Evolutionary conservation across 768 basidiomycete genomes (phyloP), one percentile per base, ranked within the genome.

Genomic region (Collybia sordida): DNA sequence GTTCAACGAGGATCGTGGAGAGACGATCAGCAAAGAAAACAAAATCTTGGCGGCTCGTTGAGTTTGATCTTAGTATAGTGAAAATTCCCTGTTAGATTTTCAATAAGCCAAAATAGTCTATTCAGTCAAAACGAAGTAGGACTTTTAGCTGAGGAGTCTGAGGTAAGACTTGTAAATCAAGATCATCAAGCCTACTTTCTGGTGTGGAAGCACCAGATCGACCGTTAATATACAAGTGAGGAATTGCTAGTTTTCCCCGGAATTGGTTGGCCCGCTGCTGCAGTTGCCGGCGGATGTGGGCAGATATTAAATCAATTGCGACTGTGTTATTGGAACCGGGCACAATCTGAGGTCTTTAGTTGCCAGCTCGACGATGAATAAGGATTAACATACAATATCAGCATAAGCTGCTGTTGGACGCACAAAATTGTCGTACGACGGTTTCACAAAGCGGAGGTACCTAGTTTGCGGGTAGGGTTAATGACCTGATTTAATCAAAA

Each of bases 391-490:
- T 57, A 94, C 93, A 31, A 99, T 92, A 62, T 99, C 94, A 2
- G 96, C 96, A 63, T 88, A 78, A 38, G 84, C 80, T 12, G 93
- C 80, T 2, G 90, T 90, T 1, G 96, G 96, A 25, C 81, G 82
- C 18, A 99, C 93, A 56, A 95, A 97, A 65, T 90, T 89, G 65
- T 98, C 97, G 59, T 87, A 96, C 3, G 93, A 84, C 4, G 91
- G 93, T 63, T 99, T 99, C 58, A 99, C 96, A 63, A 86, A 95
- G 24, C 93, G 88, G 19, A 98, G 80, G 62, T 97, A 97, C 67
- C 89, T 92, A 62, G 14, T 31, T 40, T 4, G 5, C 48, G 17
- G 22, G 35, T 17, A 27, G 15, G 7, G 15, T 2, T 11, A 38
- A 42, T 57, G 38, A n/a, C n/a, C 22, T 45, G 19, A 27, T n/a